phyloP scores from a whole-genome alignment of 1,284 basidiomycete species.

The Ganoderma meredithae region DNA sequence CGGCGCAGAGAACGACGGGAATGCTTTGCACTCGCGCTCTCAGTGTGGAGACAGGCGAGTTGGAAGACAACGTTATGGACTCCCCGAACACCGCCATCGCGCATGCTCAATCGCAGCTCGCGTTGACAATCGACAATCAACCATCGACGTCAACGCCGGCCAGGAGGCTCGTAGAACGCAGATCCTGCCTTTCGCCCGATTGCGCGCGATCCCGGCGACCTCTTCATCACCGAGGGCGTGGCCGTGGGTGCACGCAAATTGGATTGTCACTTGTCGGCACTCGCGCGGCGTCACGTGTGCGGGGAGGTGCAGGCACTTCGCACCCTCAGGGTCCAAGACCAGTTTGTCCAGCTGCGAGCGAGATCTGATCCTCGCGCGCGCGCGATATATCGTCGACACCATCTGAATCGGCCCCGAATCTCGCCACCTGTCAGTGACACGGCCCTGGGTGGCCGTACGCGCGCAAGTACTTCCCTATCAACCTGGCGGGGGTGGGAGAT shows the following conservation, averaged over 20 bases:
- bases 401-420: slow-evolving; percentile 13
- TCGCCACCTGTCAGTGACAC: background rate
- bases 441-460: too few species aligned
- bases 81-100: slow-evolving; percentile 14
- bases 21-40: too few species aligned
- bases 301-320: background rate
- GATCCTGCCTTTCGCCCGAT: slow-evolving; percentile 16
- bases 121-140: slow-evolving; percentile 6
- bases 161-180: slow-evolving; percentile 8
- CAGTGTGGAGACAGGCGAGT: background rate
- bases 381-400: background rate
- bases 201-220: slow-evolving; percentile 27
- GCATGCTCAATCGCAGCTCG: slow-evolving; percentile 5
- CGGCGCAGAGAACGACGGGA: too few species aligned
- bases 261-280: slow-evolving; percentile 17
- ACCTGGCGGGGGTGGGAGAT: slow-evolving; percentile 8
- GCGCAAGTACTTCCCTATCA: too few species aligned
- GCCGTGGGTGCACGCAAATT: slow-evolving; percentile 2
- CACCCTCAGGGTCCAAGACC: slow-evolving; percentile 1
- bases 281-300: slow-evolving; percentile 23
- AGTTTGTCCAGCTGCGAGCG: background rate
- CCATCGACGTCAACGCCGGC: background rate
- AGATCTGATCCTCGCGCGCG: background rate
- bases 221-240: background rate
- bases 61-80: slow-evolving; percentile 1